Conservation (phyloP, 768 basidiomycete genomes). For the Auricularia cornea region DNA sequence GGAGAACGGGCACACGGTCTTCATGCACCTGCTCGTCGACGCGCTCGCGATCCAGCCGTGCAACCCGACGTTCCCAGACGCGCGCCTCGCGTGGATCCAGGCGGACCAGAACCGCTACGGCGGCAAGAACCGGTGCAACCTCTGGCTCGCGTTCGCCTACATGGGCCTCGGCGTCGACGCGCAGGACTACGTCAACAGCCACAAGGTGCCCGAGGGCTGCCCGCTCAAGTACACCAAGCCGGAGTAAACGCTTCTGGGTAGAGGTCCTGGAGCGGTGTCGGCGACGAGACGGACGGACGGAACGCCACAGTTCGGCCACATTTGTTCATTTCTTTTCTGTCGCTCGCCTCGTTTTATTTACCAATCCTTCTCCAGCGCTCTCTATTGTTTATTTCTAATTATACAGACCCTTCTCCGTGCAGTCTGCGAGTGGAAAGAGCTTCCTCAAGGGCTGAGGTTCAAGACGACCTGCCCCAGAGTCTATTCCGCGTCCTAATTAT, state of each 20-base stretch:
- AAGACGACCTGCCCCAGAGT: too few relatives aligned
- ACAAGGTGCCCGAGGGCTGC: neutral
- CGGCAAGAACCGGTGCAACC: slow-evolving; percentile 1
- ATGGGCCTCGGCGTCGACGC: slow-evolving; percentile 9
- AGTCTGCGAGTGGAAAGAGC: too few relatives aligned
- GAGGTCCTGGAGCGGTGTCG: too few relatives aligned
- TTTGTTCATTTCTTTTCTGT: neutral
- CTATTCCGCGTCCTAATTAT: too few relatives aligned
- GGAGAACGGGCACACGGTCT: slow-evolving; percentile 7
- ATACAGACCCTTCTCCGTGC: too few relatives aligned
- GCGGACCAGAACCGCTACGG: slow-evolving; percentile 4
- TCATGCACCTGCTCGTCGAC: slow-evolving; percentile 4
- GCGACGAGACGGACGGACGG: neutral
- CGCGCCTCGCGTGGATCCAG: neutral
- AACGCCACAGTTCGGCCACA: neutral
- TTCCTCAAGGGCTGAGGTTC: too few relatives aligned
- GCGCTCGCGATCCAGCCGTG: slow-evolving; percentile 10
- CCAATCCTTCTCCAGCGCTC: too few relatives aligned
- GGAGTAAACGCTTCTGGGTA: neutral
- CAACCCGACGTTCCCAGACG: neutral
- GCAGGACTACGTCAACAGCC: neutral
- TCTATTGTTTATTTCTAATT: too few relatives aligned
- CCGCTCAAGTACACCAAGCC: neutral
- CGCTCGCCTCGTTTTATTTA: neutral
- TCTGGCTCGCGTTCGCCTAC: slow-evolving; percentile 9